These are phyloP conservation scores for Protomyces macrosporus DNA, from an alignment of 1,139 yeast genomes.

Conservation along the genomic window DNA sequence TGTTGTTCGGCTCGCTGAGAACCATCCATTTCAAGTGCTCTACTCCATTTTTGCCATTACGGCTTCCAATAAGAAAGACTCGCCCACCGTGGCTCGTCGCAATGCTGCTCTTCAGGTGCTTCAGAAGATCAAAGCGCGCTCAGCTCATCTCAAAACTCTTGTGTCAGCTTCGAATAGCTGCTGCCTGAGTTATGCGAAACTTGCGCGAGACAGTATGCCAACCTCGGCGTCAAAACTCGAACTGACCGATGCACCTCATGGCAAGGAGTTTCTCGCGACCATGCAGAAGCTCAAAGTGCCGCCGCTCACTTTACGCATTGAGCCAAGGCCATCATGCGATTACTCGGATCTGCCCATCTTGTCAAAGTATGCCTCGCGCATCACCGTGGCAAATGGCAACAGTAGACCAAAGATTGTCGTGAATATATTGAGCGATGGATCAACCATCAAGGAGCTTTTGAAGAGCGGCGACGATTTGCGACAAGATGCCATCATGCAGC, in stretches of 20 bases:
- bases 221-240: not conserved
- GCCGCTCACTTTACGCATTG: conserved; percentile 57
- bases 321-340: conserved; percentile 44
- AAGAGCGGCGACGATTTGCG: conserved; percentile 74
- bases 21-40: conserved; percentile 73
- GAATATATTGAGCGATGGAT: conserved; percentile 25
- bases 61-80: conserved; percentile 26
- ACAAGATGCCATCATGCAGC: conserved; percentile 97
- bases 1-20: conserved; percentile 48
- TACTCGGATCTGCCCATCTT: conserved; percentile 53
- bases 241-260: not conserved
- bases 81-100: conserved; percentile 29
- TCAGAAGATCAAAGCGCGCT: not conserved
- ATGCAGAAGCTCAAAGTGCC: conserved; percentile 52
- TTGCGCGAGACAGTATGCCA: conserved; percentile 2
- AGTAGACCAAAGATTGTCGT: conserved; percentile 45
- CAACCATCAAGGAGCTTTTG: conserved; percentile 30
- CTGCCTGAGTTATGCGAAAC: conserved; percentile 6
- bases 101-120: conserved; percentile 32
- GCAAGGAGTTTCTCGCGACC: conserved; percentile 4
- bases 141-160: not conserved
- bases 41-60: conserved; percentile 52
- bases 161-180: not conserved
- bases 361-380: conserved; percentile 43
- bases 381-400: conserved; percentile 69